Percentiles rank a stretch among this genome's conserved stretches.
These are phyloP conservation scores for Crithidia acanthocephali DNA, from an alignment of 208 protist genomes.

Conservation along the genomic window DNA sequence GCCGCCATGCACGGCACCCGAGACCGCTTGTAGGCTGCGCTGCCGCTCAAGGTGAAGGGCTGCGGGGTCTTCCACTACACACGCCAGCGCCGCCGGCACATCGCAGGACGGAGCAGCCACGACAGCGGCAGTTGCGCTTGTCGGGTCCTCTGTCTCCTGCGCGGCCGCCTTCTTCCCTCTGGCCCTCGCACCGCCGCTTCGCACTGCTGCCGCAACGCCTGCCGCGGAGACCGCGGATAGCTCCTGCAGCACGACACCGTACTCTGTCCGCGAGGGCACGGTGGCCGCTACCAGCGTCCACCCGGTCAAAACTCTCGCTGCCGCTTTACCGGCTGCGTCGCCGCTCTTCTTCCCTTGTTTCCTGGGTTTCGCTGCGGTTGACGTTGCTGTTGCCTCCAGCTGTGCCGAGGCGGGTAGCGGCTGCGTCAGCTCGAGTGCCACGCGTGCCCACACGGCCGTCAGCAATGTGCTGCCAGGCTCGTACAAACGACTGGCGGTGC, in stretches of 20 bases:
- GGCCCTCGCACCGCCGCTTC: not conserved
- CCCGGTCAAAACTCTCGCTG: not conserved
- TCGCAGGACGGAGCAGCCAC: not conserved
- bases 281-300: not conserved
- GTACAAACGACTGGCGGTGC: constrained; percentile 12
- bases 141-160: not conserved
- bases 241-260: constrained; percentile 19
- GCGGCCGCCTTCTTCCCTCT: not conserved
- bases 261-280: constrained; percentile 28
- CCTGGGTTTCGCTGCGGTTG: not conserved
- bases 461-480: constrained; percentile 35
- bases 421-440: constrained; percentile 36
- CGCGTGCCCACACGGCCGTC: constrained; percentile 31
- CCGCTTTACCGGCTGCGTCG: not conserved
- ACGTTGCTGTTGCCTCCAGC: not conserved
- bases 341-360: not conserved
- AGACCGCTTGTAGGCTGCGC: constrained; percentile 1
- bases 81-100: constrained; percentile 12
- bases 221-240: no score
- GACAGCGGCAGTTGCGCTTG: not conserved
- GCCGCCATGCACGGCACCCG: not conserved
- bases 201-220: not conserved
- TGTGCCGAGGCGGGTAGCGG: not conserved
- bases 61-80: constrained; percentile 29
- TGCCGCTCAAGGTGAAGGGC: constrained; percentile 16